phyloP scores from a whole-genome alignment of 306 rosid species.

The Vachellia collinsii region DNA sequence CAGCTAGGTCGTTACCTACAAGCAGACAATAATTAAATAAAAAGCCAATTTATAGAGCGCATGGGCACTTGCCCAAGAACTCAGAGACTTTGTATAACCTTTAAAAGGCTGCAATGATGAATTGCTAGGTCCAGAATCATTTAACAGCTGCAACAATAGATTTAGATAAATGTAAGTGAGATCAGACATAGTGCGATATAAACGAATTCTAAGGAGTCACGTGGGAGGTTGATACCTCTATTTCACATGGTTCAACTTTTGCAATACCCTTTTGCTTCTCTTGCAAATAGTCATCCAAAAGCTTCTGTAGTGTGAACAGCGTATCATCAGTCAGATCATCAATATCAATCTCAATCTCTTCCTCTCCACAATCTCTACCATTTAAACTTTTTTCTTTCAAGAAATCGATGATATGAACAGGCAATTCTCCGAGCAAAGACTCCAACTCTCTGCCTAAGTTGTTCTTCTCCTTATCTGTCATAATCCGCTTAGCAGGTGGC shows the following conservation, averaged over 20 bases:
- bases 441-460: conserved; percentile 70
- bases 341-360: conserved; percentile 83
- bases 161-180: conserved; percentile 8
- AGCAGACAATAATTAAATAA: conserved; percentile 28
- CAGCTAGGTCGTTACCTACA: conserved; percentile 58
- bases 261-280: conserved; percentile 58
- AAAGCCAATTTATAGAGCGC: background rate
- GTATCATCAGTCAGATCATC: conserved; percentile 84
- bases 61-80: background rate
- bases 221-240: conserved; percentile 62
- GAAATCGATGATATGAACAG: conserved; percentile 69
- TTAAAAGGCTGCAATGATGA: conserved; percentile 72
- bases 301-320: conserved; percentile 61
- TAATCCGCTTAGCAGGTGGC: conserved; percentile 57
- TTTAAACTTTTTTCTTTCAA: conserved; percentile 77
- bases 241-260: conserved; percentile 70
- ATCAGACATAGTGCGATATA: conserved; percentile 12
- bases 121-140: conserved; percentile 71
- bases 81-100: conserved; percentile 47
- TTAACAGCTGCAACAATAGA: conserved; percentile 44
- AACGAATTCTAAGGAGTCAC: conserved; percentile 12
- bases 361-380: conserved; percentile 73
- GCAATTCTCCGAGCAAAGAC: conserved; percentile 71
- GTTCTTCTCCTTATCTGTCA: conserved; percentile 69
- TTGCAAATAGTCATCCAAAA: conserved; percentile 66